These are phyloP conservation scores for Botrytis cinerea DNA, from an alignment of 2,329 filamentous ascomycete genomes.

Conservation along the genomic window DNA sequence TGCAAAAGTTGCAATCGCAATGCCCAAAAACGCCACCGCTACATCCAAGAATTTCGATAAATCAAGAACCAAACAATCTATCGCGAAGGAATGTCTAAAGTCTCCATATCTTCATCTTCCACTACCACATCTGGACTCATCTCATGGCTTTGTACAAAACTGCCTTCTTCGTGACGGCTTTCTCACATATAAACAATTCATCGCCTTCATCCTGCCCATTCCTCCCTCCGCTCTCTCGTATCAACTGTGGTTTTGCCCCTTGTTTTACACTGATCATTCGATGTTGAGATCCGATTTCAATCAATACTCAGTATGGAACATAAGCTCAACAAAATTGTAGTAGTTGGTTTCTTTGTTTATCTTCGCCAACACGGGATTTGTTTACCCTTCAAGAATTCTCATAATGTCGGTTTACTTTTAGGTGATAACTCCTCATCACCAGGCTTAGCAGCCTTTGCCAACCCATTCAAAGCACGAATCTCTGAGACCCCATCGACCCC, in stretches of 20 bases:
- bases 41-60: background rate
- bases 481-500: background rate
- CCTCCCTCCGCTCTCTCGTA: background rate
- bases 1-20: background rate
- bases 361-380: background rate
- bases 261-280: background rate
- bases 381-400: background rate
- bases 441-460: too few species aligned
- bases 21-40: slow-evolving; percentile 1
- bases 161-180: background rate
- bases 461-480: background rate
- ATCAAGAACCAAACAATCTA: background rate
- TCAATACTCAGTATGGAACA: background rate
- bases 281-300: background rate
- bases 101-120: background rate
- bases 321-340: too few species aligned
- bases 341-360: background rate
- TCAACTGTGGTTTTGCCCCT: background rate
- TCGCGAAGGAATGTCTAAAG: background rate
- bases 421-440: slow-evolving; percentile 6
- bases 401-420: slow-evolving; percentile 9
- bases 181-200: background rate
- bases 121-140: background rate
- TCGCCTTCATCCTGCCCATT: too few species aligned
- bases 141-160: background rate